phyloP scores from a whole-genome alignment of 129 eudicot species.

The Artemisia tridentata region DNA sequence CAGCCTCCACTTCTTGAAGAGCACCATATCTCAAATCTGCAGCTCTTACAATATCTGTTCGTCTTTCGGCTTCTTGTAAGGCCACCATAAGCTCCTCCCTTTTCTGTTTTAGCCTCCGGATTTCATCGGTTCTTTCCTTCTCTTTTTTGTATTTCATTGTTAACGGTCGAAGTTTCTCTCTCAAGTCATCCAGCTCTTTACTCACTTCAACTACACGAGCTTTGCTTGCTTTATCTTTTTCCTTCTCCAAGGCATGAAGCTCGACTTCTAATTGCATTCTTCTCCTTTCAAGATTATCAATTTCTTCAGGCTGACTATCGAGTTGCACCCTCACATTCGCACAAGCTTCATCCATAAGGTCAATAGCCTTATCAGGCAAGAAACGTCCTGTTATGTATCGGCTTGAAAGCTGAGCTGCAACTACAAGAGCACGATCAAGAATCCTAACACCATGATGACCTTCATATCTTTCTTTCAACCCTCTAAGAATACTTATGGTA shows the following conservation, averaged over 20 bases:
- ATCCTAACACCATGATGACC: constrained; percentile 98
- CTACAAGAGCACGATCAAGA: constrained; percentile 85
- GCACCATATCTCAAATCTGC: constrained; percentile 93
- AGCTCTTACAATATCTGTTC: constrained; percentile 80
- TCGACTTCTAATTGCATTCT: constrained; percentile 87
- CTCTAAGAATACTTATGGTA: constrained; percentile 78
- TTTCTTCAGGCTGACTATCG: constrained; percentile 98
- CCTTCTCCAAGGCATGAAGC: constrained; percentile 96
- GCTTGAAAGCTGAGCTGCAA: constrained; percentile 81
- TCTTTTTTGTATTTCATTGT: constrained; percentile 85
- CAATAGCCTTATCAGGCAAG: constrained; percentile 97
- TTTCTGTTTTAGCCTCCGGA: constrained; percentile 71
- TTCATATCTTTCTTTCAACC: constrained; percentile 89
- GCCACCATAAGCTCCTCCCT: constrained; percentile 73
- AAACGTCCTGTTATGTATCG: constrained; percentile 87
- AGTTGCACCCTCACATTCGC: constrained; percentile 97
- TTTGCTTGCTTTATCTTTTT: constrained; percentile 92
- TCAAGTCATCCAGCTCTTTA: constrained; percentile 71
- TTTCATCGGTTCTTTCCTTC: constrained; percentile 83
- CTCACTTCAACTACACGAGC: constrained; percentile 84
- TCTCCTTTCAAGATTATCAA: constrained; percentile 89
- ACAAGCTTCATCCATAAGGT: constrained; percentile 90
- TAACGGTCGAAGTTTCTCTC: constrained; percentile 83
- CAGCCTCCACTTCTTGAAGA: constrained; percentile 80
- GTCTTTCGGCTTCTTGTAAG: constrained; percentile 82